Base-by-base conservation (phyloP, 345 rosid genomes). In the Camelina laxa region DNA sequence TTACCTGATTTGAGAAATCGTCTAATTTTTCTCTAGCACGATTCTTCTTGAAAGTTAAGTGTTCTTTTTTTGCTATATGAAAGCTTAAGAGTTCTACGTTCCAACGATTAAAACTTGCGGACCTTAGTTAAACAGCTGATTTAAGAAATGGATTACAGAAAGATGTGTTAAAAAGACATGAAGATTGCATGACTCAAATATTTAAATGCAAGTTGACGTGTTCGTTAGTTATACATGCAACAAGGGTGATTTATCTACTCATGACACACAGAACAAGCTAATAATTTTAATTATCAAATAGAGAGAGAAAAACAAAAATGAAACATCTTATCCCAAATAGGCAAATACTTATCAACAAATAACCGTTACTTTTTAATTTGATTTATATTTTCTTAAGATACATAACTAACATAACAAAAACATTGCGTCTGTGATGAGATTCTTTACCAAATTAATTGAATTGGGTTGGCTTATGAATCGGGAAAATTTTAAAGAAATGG, bases 361-460 rank as follows among this genome's bases (percentile, higher is more conserved):
- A 75, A 62, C 59, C 35, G 58, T 69, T 44, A 61, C 47, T 48
- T 48, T 12, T 21, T n/a, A 11, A 4, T 9, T 16, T 24, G 4
- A 15, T 16, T 16, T 5, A 13, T 19, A 39, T 16, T 19, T 24
- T 19, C 41, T 38, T 12, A 49, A 19, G 39, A 59, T 27, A 31
- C 17, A 33, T 50, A 53, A 31, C 39, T 54, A 63, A 42, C 55
- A 63, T 12, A 9, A 38, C 36, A 48, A 42, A 59, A 27, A 41
- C 48, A 31, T 75, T 75, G 49, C 74, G 69, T 75, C 15, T 50
- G 30, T 33, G 74, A 33, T 31, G 41, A 68, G 38, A 44, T 50
- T 60, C 1, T 60, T 60, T 51, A 16, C 64, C 49, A 75, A 60
- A 61, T 75, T 21, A 75, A 69, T 53, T 61, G 79, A 75, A 75